Base-by-base conservation (phyloP, 1,139 yeast genomes). In the Kodamaea arcana region DNA sequence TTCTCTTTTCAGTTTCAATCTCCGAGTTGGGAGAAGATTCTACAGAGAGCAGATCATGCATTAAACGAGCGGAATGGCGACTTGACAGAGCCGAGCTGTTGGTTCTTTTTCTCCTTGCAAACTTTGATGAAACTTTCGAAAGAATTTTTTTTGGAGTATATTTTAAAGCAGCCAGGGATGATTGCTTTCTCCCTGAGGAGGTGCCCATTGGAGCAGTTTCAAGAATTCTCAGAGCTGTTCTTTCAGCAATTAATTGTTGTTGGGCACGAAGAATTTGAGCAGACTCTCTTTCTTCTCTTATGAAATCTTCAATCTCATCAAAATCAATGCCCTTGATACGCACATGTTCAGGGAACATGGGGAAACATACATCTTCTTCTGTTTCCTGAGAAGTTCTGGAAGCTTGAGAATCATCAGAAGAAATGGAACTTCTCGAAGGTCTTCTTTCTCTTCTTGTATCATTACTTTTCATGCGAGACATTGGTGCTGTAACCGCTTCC, bases 281-380 rank as follows among this genome's bases (percentile, higher is more conserved):
- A 24, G 58, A 57, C 31, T 63, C 70, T 17, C 61, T 48, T 45
- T 69, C 75, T 32, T 78, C 84, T 35, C 69, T 67, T 36, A 83
- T 78, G 48, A 81, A 83, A 46, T 83, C 88, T 42, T 83, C 92
- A 51, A 83, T 72, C 48, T 82, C 92, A 53, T 79, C 85, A 50
- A 83, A 83, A 56, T 83, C 90, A 45, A 83, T 82, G 11, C 90
- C 92, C 44, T 79, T 79, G 28, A 80, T 68, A 43, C 84, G 69
- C 10, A 76, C 70, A 47, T 79, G 83, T 48, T 81, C 86, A 15
- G 86, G 79, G 34, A 80, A 69, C 86, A 87, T 83, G 1, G 98
- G 97, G 63, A 90, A 88, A 68, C 97, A 92, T 30, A 92, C 98
- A 72, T 92, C 97, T 55, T 90, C 97, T 54, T 90, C 97, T 0